Evolutionary conservation across 768 basidiomycete species (phyloP), one percentile per base, ranked within the genome.

Genomic region (Boletus subcaerulescens): DNA sequence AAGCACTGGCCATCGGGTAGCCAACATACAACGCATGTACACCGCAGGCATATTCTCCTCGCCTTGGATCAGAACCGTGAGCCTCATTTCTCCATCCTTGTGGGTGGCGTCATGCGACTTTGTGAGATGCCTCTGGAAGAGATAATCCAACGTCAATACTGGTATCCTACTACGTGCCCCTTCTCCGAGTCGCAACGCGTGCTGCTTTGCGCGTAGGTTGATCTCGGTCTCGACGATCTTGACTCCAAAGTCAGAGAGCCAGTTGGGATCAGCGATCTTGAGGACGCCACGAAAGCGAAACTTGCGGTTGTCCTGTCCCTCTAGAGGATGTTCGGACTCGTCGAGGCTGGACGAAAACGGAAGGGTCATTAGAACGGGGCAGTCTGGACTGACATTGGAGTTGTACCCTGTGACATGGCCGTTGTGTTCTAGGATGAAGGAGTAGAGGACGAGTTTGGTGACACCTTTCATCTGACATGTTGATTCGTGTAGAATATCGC

Each of bases 201-300:
- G 66, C 42, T 70, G 67, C 15, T 55, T 44, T 43, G 77, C 74
- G 15, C 80, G 69, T 39, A 73, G 56, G 18, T 73, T 70, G 12
- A 87, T 61, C 48, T 84, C 83, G 4, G 49, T 39, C 48, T 80
- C 68, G 6, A 88, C 59, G 48, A 60, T 67, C 38, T 68, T 60
- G 35, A 61, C 53, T 2, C 83, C 86, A 41, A 61, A 62, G 0
- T 72, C 69, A 1, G 83, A 80, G 20, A 88, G 76, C 77, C 83
- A 84, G 1, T 67, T 58, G 1, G 80, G 71, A 2, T 69, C 53
- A 3, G 71, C 60, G 55, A 87, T 76, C 38, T 73, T 72, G 1
- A 87, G 69, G 6, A 77, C 60, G 0, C 84, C 86, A 32, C 76
- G 79, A 56, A 85, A 82, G 12, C 75, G 70, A 18, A 84, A 75